These are phyloP conservation scores for Wickerhamomyces sydowiorum DNA, from an alignment of 805 yeast species.

Conservation along the genomic window DNA sequence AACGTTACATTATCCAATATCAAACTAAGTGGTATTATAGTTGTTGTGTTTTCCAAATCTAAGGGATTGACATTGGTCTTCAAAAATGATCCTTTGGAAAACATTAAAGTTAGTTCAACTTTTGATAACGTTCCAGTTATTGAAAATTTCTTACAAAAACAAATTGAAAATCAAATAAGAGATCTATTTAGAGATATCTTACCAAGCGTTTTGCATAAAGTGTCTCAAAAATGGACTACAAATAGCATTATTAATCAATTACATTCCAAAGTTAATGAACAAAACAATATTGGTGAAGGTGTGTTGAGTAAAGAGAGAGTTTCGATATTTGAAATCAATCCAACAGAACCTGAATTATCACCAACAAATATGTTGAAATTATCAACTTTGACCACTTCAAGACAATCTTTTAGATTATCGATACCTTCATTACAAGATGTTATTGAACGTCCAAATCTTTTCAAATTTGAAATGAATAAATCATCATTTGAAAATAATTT, in stretches of 20 bases:
- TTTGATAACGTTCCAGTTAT: constrained; percentile 80
- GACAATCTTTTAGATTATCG: constrained; percentile 74
- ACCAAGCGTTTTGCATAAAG: constrained; percentile 73
- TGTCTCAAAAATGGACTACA: constrained; percentile 60
- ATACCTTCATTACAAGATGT: constrained; percentile 54
- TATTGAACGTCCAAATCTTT: constrained; percentile 44
- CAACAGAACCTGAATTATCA: constrained; percentile 55
- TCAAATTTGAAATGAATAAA: constrained; percentile 15
- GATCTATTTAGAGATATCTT: constrained; percentile 78
- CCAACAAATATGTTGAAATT: constrained; percentile 65
- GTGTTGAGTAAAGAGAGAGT: constrained; percentile 20
- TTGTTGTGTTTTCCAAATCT: constrained; percentile 73
- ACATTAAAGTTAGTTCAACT: constrained; percentile 78
- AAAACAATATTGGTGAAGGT: constrained; percentile 14
- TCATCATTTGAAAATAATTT: constrained; percentile 3
- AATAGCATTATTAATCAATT: constrained; percentile 26
- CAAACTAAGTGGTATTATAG: constrained; percentile 72
- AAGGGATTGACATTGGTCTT: constrained; percentile 85
- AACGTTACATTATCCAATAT: constrained; percentile 70
- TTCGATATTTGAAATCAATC: constrained; percentile 45
- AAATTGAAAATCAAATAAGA: constrained; percentile 75
- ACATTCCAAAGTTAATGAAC: constrained; percentile 14
- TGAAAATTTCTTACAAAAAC: constrained; percentile 76
- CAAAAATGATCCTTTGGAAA: constrained; percentile 83
- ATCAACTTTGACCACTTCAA: constrained; percentile 60